Evolutionary conservation across 495 filamentous ascomycete genomes (phyloP), one percentile per base, ranked within the genome.

Genomic region (Hyaloscypha bicolor): DNA sequence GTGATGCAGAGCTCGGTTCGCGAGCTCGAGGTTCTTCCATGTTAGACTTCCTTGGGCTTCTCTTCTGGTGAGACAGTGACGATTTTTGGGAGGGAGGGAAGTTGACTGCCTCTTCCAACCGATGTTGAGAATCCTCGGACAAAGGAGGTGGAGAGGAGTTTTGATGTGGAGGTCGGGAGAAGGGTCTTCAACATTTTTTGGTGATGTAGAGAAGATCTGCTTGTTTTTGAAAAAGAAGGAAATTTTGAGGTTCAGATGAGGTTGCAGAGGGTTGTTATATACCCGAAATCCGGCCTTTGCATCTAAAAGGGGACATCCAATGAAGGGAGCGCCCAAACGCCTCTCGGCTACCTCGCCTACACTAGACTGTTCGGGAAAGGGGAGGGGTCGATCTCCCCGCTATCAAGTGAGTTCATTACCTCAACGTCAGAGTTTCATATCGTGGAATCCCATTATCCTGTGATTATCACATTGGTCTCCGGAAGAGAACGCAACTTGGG

Each of bases 1-100:
- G 11, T 74, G 62, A 66, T 85, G 75, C 1, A 87, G 67, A 37
- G 57, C 59, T n/a, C 65, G 25, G 3, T 22, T 55, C 29, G 64
- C 66, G 9, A 68, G 45, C 32, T 68, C 65, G 9, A 60, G 32
- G n/a, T 60, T 60, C 32, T 37, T 12, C 8, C 19, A 37, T 25
- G 30, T 56, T 9, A 52, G 30, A 8, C 6, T 31, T 19, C 51
- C 30, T 5, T 9, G 32, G 9, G 21, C 25, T 22, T 61, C 33
- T 65, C 57, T 58, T 60, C 70, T 60, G 64, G 51, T 29, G 62
- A 52, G 42, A 33, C 57, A 29, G 69, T 58, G 61, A 33, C 39
- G 14, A 35, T 56, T 52, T 21, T 48, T 14, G 61, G 63, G n/a
- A 37, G 21, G 9, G 56, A 60, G 42, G 16, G 16, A 19, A 6